These are phyloP conservation scores for Calendula officinalis DNA, from an alignment of 129 eudicot genomes.

Conservation along the genomic window DNA sequence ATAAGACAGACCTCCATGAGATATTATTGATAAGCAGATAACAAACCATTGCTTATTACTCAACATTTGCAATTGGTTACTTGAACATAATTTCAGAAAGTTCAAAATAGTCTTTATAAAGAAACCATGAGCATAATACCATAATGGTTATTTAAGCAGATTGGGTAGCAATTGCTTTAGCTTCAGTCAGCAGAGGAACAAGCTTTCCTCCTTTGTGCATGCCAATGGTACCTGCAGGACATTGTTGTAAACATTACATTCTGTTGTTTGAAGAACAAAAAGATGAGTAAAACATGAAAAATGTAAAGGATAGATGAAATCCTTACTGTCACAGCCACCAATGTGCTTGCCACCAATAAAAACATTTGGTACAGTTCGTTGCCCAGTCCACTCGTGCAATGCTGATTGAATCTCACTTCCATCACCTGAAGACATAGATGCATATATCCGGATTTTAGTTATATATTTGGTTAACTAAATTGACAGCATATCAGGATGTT, in stretches of 20 bases:
- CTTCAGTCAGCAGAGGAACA: constrained; percentile 66
- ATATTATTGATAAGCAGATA: not conserved
- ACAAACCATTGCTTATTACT: constrained; percentile 5
- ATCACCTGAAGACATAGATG: constrained; percentile 49
- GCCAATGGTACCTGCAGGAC: constrained; percentile 42
- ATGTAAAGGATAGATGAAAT: not conserved
- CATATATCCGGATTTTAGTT: not conserved
- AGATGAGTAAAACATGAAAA: not conserved
- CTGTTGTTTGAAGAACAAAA: not conserved
- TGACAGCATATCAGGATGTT: not conserved
- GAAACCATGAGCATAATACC: constrained; percentile 8
- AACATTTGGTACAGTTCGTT: constrained; percentile 87
- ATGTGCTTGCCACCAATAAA: constrained; percentile 88
- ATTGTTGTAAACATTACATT: not conserved
- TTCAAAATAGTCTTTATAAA: constrained; percentile 18
- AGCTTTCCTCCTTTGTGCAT: constrained; percentile 62
- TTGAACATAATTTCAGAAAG: not conserved
- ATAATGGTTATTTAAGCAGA: constrained; percentile 23
- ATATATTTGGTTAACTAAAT: not conserved
- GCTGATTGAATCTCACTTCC: constrained; percentile 87
- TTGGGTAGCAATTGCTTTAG: constrained; percentile 51
- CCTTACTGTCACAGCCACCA: constrained; percentile 89
- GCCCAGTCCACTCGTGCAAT: constrained; percentile 63
- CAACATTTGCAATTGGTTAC: constrained; percentile 9
- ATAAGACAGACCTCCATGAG: not conserved